Percentiles rank a stretch among this genome's conserved stretches.
Conservation (phyloP, 768 basidiomycete species). For the Macrocybe gigantea region DNA sequence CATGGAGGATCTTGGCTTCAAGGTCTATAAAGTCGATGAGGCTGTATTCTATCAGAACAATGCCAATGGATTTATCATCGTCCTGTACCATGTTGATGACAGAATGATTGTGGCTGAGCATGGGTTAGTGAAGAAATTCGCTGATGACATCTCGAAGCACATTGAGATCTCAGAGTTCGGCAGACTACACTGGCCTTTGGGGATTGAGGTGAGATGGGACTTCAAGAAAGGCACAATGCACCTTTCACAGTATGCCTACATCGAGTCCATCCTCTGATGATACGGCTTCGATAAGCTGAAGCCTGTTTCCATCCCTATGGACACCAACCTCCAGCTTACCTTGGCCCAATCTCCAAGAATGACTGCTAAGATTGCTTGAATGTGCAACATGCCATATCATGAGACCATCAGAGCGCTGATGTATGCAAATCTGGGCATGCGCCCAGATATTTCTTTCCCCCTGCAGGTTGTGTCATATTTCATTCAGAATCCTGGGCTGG, state of each 20-base stretch:
- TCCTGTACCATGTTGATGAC: no score
- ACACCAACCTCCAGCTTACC: not conserved
- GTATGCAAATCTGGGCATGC: slow-evolving; percentile 15
- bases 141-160: no score
- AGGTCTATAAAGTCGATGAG: no score
- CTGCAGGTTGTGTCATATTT: not conserved
- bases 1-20: no score
- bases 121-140: no score
- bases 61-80: no score
- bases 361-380: slow-evolving; percentile 2
- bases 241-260: slow-evolving; percentile 19
- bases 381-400: slow-evolving; percentile 3
- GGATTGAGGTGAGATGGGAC: slow-evolving; percentile 13
- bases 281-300: slow-evolving; percentile 9
- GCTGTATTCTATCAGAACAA: no score
- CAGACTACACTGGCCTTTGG: slow-evolving; percentile 14
- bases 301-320: slow-evolving; percentile 6
- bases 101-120: no score
- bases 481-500: not conserved
- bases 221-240: slow-evolving; percentile 15
- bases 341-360: slow-evolving; percentile 2
- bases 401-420: slow-evolving; percentile 16
- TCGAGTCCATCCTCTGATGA: slow-evolving; percentile 9
- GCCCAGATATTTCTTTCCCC: slow-evolving; percentile 16
- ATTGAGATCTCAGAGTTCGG: slow-evolving; percentile 7